A percentile compares a stretch with the other conserved stretches of the same genome.
phyloP scores from a whole-genome alignment of 1,139 yeast species.

The Blastobotrys raffinosifermentans region DNA sequence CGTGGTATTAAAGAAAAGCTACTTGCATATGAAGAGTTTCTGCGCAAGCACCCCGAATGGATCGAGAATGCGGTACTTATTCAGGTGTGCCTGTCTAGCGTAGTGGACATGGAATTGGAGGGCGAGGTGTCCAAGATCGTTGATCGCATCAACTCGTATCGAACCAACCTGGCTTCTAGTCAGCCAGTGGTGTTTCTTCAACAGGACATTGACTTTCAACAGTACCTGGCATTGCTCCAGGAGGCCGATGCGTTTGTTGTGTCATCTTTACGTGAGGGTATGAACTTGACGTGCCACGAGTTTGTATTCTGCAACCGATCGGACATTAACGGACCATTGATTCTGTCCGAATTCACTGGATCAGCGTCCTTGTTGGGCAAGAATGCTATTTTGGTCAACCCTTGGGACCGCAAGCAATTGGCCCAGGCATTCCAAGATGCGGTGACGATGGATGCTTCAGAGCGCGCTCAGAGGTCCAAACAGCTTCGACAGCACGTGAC shows the following conservation, averaged over 20 bases:
- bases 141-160: constrained; percentile 75
- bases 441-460: constrained; percentile 55
- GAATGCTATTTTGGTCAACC: constrained; percentile 78
- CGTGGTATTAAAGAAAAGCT: constrained; percentile 87
- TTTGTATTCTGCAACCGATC: constrained; percentile 66
- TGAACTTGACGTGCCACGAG: constrained; percentile 94
- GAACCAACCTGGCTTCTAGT: constrained; percentile 54
- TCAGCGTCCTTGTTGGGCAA: constrained; percentile 65
- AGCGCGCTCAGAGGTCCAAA: constrained; percentile 58
- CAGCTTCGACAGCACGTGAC: constrained; percentile 52
- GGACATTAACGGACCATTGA: constrained; percentile 70
- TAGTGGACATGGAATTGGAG: constrained; percentile 47
- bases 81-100: constrained; percentile 67
- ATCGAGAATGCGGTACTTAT: constrained; percentile 67
- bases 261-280: constrained; percentile 90
- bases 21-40: constrained; percentile 76
- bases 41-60: constrained; percentile 64
- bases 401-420: constrained; percentile 76
- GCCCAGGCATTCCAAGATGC: constrained; percentile 57
- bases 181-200: constrained; percentile 78
- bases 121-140: constrained; percentile 71
- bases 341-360: constrained; percentile 91
- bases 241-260: constrained; percentile 89
- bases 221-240: constrained; percentile 75
- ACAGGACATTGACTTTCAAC: constrained; percentile 83